A percentile compares a stretch with the other conserved stretches of the same genome.
Evolutionary conservation across 352 stramenopile genomes (phyloP).

Genomic region (Globisporangium apiculatum): DNA sequence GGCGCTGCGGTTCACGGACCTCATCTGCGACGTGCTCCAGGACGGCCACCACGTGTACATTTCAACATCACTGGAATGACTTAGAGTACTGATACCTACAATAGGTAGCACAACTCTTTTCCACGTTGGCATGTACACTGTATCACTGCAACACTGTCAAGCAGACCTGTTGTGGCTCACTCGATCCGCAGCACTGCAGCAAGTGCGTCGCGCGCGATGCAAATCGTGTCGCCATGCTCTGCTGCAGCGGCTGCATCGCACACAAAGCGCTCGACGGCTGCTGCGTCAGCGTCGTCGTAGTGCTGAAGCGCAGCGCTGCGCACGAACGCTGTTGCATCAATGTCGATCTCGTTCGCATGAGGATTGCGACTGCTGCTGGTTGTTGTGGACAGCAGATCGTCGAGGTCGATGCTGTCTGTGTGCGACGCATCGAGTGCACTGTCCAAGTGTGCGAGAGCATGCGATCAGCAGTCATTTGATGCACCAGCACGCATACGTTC

Average conservation of each 20-base stretch:
- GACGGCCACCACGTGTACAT: conserved; percentile 63
- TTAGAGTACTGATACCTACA: neutral
- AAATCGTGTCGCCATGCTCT: neutral
- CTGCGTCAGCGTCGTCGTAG: conserved; percentile 15
- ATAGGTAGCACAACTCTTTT: neutral
- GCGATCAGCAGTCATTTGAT: too few species aligned
- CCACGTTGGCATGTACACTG: too few species aligned
- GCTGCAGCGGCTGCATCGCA: neutral
- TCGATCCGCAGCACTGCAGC: conserved; percentile 7
- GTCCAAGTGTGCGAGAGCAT: neutral
- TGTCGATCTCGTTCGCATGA: neutral
- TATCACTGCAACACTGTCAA: neutral
- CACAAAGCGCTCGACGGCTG: conserved; percentile 3
- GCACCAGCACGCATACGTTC: too few species aligned
- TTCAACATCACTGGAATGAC: conserved; percentile 21
- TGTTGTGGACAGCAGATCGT: conserved; percentile 4
- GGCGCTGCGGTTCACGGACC: conserved; percentile 35
- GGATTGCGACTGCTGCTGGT: neutral
- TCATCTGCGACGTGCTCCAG: conserved; percentile 63
- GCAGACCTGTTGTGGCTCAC: neutral
- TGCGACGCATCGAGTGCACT: conserved; percentile 14
- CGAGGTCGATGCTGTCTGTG: conserved; percentile 12
- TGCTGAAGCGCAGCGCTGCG: conserved; percentile 20
- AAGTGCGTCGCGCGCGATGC: conserved; percentile 7
- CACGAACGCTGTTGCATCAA: conserved; percentile 15